Percentiles rank a stretch among this genome's conserved stretches.
Conservation (phyloP, 192 early-diverging fungal genomes). For the Coemansia sp. region DNA sequence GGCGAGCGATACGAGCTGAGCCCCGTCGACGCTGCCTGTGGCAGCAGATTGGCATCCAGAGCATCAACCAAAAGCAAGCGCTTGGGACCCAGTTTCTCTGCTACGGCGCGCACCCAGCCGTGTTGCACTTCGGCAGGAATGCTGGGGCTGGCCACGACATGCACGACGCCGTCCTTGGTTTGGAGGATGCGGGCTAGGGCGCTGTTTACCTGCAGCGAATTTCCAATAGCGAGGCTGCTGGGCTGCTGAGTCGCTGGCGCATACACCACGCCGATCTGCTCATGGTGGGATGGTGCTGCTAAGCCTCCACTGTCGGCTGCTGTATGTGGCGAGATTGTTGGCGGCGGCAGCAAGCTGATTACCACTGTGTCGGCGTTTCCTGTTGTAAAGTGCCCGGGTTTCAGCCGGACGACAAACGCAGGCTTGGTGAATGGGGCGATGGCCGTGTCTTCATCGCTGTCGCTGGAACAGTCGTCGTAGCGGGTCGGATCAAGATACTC, state of each 20-base stretch:
- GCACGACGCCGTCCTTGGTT: neutral
- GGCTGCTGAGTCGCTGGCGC: constrained; percentile 13
- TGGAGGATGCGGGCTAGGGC: constrained; percentile 25
- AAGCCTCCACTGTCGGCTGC: neutral
- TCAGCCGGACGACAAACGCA: constrained; percentile 27
- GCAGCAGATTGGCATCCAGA: neutral
- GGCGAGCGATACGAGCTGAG: constrained; percentile 29
- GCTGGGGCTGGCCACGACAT: constrained; percentile 13
- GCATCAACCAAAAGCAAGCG: constrained; percentile 16
- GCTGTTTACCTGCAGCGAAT: constrained; percentile 17
- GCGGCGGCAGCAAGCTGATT: constrained; percentile 22
- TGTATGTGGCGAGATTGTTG: neutral
- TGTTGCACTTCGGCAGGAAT: constrained; percentile 36
- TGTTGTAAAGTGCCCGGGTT: neutral
- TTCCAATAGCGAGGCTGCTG: neutral
- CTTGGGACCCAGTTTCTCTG: constrained; percentile 5
- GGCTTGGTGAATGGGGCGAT: neutral
- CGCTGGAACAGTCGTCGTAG: constrained; percentile 41
- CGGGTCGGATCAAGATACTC: constrained; percentile 40
- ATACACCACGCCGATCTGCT: constrained; percentile 31
- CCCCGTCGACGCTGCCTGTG: neutral
- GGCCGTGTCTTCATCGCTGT: constrained; percentile 38
- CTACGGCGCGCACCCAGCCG: constrained; percentile 34
- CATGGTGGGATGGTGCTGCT: neutral
- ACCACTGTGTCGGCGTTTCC: constrained; percentile 15